Percentiles rank a stretch among this genome's conserved stretches.
Conservation (phyloP, 768 basidiomycete genomes). For the Boletus sp. region DNA sequence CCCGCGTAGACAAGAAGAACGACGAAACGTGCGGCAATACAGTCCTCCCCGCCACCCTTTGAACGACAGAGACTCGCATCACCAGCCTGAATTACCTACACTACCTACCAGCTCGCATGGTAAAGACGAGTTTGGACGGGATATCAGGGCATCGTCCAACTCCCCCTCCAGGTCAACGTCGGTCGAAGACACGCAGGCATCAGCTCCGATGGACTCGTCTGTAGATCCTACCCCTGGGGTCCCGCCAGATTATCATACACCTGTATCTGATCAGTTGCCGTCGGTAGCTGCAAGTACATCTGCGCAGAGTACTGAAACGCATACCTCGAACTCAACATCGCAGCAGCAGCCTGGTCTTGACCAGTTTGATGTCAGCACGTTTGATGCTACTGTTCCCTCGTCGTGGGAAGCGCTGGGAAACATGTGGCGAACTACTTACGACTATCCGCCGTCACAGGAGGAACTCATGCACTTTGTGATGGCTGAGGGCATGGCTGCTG, state of each 20-base stretch:
- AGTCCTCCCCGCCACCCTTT: slow-evolving; percentile 57
- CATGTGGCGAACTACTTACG: slow-evolving; percentile 71
- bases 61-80: slow-evolving; percentile 27
- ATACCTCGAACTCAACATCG: slow-evolving; percentile 35
- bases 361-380: slow-evolving; percentile 63
- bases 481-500: slow-evolving; percentile 29
- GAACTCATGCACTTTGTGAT: slow-evolving; percentile 75
- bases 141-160: slow-evolving; percentile 57
- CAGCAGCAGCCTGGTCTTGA: slow-evolving; percentile 52
- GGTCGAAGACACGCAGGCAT: slow-evolving; percentile 24
- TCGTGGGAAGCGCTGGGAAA: slow-evolving; percentile 81
- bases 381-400: slow-evolving; percentile 68
- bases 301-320: slow-evolving; percentile 40
- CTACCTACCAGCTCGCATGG: slow-evolving; percentile 35
- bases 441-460: slow-evolving; percentile 66
- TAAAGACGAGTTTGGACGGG: slow-evolving; percentile 86
- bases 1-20: slow-evolving; percentile 56
- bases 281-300: slow-evolving; percentile 58
- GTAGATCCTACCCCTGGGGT: slow-evolving; percentile 43
- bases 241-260: slow-evolving; percentile 48
- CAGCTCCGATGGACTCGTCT: slow-evolving; percentile 33
- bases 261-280: slow-evolving; percentile 36
- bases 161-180: slow-evolving; percentile 31
- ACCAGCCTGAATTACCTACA: slow-evolving; percentile 23
- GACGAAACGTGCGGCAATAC: slow-evolving; percentile 50